Percentiles rank a stretch among this genome's conserved stretches.
Evolutionary conservation across 768 basidiomycete genomes (phyloP).

Genomic region (Trametes cinnabarina): DNA sequence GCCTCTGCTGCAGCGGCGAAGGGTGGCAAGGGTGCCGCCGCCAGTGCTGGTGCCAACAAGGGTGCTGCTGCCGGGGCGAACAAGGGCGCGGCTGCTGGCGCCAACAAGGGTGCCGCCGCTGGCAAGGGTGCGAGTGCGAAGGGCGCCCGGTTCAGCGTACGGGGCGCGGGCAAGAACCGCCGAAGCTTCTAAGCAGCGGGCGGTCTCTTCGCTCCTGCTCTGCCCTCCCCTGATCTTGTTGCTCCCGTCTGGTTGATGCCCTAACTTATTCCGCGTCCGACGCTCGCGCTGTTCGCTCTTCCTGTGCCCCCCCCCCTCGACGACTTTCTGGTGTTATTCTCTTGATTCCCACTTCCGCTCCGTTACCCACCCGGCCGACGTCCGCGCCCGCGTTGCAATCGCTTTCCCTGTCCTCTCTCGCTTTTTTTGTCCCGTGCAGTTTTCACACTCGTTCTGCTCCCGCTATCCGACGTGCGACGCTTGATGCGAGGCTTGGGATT

Average conservation of each 20-base stretch:
- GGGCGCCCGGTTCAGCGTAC: conserved; percentile 1
- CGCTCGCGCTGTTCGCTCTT: conserved; percentile 5
- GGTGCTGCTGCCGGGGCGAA: conserved; percentile 7
- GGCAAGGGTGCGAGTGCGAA: neutral
- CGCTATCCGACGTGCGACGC: neutral
- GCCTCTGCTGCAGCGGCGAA: neutral
- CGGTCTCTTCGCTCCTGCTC: too few relatives aligned
- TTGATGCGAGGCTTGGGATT: neutral
- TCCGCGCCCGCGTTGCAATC: neutral
- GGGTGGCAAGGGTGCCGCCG: conserved; percentile 52
- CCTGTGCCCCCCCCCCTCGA: neutral
- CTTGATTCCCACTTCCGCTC: neutral
- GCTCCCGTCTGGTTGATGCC: neutral
- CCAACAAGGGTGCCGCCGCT: neutral
- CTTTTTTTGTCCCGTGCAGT: too few relatives aligned
- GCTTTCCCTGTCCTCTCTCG: too few relatives aligned
- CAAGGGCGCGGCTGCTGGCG: conserved; percentile 2
- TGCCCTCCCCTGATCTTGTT: neutral
- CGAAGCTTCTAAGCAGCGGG: neutral
- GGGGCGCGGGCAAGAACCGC: conserved; percentile 4
- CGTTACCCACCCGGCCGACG: neutral
- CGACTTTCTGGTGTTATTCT: neutral
- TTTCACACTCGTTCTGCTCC: too few relatives aligned
- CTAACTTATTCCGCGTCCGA: conserved; percentile 4
- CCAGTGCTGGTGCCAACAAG: conserved; percentile 28